phyloP scores from a whole-genome alignment of 176 grass and related monocot genomes.

The Carex pumila region DNA sequence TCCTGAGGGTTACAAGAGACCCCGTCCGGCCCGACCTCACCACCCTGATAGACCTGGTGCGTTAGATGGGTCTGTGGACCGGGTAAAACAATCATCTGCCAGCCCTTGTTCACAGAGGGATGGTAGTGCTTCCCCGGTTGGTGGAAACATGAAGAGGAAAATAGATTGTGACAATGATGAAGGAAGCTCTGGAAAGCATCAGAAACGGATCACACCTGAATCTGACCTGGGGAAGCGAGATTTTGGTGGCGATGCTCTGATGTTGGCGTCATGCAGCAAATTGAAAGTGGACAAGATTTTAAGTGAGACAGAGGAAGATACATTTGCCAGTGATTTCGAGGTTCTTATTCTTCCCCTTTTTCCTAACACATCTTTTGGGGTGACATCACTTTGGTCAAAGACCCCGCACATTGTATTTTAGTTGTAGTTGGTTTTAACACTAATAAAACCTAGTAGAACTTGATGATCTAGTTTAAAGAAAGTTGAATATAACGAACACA shows the following conservation, averaged over 20 bases:
- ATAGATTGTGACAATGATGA: neutral
- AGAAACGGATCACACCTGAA: neutral
- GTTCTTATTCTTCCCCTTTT: neutral
- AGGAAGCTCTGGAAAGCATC: neutral
- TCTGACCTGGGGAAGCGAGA: neutral
- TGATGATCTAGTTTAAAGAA: neutral
- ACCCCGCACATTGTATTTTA: neutral
- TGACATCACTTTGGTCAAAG: neutral
- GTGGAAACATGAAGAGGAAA: slow-evolving; percentile 4
- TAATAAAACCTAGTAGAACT: neutral
- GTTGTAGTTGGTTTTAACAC: neutral
- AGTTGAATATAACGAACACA: neutral
- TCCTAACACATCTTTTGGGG: neutral
- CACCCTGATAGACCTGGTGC: slow-evolving; percentile 30
- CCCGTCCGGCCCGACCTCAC: slow-evolving; percentile 37
- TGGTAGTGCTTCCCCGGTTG: slow-evolving; percentile 17
- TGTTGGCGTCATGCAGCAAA: slow-evolving; percentile 2
- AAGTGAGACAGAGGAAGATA: neutral
- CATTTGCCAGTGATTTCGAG: neutral
- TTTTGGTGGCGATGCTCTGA: neutral
- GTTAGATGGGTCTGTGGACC: slow-evolving; percentile 25
- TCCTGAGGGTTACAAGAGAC: slow-evolving; percentile 71
- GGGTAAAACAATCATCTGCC: slow-evolving; percentile 37
- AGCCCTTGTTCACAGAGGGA: slow-evolving; percentile 39
- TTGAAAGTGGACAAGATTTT: neutral